These are phyloP conservation scores for Starmerella floris DNA, from an alignment of 805 yeast species.

Conservation along the genomic window DNA sequence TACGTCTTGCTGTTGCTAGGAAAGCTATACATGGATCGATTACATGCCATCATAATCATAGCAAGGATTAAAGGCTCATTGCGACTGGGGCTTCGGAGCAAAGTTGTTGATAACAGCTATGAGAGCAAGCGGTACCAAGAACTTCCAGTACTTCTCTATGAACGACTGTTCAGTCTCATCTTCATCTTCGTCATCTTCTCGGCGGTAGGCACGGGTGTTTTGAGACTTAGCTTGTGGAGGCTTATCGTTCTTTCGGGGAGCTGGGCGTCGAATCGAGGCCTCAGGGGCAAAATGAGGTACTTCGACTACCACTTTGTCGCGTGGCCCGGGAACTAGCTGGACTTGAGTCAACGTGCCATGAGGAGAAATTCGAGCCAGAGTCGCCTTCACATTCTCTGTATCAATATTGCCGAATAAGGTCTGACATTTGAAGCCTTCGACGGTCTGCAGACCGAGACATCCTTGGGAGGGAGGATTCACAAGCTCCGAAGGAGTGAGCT, in stretches of 20 bases:
- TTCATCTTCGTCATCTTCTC: slow-evolving; percentile 26
- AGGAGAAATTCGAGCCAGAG: slow-evolving; percentile 1
- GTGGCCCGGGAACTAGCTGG: slow-evolving; percentile 20
- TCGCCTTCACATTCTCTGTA: slow-evolving; percentile 1
- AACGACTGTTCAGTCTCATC: slow-evolving; percentile 11
- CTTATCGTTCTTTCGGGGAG: background rate
- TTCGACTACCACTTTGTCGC: slow-evolving; percentile 1
- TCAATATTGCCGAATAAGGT: slow-evolving; percentile 1
- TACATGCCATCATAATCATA: no score
- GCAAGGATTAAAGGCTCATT: no score
- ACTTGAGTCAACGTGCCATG: slow-evolving; percentile 8
- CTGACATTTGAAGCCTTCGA: slow-evolving; percentile 10
- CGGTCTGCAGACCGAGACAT: slow-evolving; percentile 11
- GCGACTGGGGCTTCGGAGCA: background rate
- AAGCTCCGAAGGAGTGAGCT: background rate
- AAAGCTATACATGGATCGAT: no score
- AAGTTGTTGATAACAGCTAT: slow-evolving; percentile 3
- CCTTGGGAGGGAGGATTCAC: slow-evolving; percentile 5
- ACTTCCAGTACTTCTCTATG: slow-evolving; percentile 17
- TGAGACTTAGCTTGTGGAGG: background rate
- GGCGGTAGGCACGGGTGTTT: background rate
- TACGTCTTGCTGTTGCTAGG: no score
- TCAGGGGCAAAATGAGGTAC: slow-evolving; percentile 6
- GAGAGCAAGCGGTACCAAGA: slow-evolving; percentile 8
- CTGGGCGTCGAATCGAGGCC: slow-evolving; percentile 1